Evolutionary conservation across 1,284 basidiomycete genomes (phyloP).

Genomic region (Ceratobasidium sp.): DNA sequence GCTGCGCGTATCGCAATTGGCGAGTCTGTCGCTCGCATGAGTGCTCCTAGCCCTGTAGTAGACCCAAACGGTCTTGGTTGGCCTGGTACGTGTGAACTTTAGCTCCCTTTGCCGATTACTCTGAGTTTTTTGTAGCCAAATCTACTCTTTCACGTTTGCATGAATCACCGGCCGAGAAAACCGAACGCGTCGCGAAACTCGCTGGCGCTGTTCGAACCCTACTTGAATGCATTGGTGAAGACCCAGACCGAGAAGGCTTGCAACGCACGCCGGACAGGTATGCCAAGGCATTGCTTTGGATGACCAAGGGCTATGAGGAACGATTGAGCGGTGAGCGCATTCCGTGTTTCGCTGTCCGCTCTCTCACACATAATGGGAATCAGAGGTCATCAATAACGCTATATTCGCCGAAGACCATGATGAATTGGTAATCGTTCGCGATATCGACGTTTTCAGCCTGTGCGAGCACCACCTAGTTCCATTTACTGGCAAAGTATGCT

Average conservation of each 20-base stretch:
- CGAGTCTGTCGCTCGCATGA: constrained; percentile 39
- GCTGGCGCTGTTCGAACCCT: constrained; percentile 90
- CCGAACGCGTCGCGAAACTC: constrained; percentile 82
- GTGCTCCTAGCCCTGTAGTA: constrained; percentile 67
- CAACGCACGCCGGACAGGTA: constrained; percentile 94
- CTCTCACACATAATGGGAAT: neutral
- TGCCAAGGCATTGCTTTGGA: constrained; percentile 98
- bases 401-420: constrained; percentile 99
- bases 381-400: constrained; percentile 98
- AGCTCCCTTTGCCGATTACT: neutral
- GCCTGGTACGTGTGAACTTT: constrained; percentile 77
- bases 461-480: constrained; percentile 99
- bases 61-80: constrained; percentile 93
- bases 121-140: constrained; percentile 72
- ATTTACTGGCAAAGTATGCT: constrained; percentile 93
- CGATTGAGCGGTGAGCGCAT: constrained; percentile 78
- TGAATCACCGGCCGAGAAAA: constrained; percentile 80
- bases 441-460: constrained; percentile 97
- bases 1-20: constrained; percentile 32
- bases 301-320: constrained; percentile 99
- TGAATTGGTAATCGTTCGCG: constrained; percentile 98
- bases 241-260: constrained; percentile 94
- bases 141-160: constrained; percentile 88
- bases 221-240: constrained; percentile 98
- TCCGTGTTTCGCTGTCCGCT: constrained; percentile 24